A percentile compares a stretch with the other conserved stretches of the same genome.
Evolutionary conservation across 768 basidiomycete species (phyloP).

Genomic region (Lanmaoa pseudosensibilis): DNA sequence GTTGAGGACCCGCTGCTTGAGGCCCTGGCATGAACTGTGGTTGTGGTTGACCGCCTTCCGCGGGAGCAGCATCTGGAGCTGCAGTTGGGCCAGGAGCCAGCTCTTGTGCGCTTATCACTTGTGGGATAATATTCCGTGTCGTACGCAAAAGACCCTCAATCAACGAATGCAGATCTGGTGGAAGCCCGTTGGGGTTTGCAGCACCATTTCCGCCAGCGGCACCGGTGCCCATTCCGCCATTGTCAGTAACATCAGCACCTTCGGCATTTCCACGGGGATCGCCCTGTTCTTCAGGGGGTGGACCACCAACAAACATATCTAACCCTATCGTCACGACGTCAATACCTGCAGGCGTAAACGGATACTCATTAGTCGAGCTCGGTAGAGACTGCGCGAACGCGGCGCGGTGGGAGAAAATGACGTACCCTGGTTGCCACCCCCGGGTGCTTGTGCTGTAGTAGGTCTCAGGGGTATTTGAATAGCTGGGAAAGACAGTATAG

Average conservation of each 20-base stretch:
- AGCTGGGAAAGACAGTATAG: slow-evolving; percentile 29
- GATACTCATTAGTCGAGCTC: slow-evolving; percentile 20
- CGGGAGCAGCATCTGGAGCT: neutral
- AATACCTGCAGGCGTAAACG: slow-evolving; percentile 10
- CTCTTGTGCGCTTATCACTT: slow-evolving; percentile 18
- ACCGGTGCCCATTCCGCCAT: slow-evolving; percentile 2
- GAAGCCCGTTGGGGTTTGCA: slow-evolving; percentile 17
- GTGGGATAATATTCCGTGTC: slow-evolving; percentile 27
- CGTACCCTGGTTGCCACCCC: slow-evolving; percentile 22
- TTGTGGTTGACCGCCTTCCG: slow-evolving; percentile 4
- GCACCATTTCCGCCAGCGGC: slow-evolving; percentile 19
- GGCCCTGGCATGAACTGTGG: slow-evolving; percentile 9
- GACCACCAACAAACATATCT: slow-evolving; percentile 37
- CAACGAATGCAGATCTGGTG: slow-evolving; percentile 27
- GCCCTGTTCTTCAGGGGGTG: slow-evolving; percentile 11
- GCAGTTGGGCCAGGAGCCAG: slow-evolving; percentile 1
- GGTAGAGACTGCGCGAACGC: slow-evolving; percentile 14
- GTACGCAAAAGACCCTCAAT: slow-evolving; percentile 29
- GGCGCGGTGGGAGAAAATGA: neutral
- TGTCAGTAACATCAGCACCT: neutral
- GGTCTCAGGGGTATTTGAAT: slow-evolving; percentile 27
- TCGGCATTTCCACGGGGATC: slow-evolving; percentile 12
- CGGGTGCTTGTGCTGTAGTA: slow-evolving; percentile 5
- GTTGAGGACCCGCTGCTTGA: slow-evolving; percentile 8
- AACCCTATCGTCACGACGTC: slow-evolving; percentile 41